Evolutionary conservation across 306 rosid species (phyloP), one percentile per base, ranked within the genome.

Genomic region (Malus sylvestris): DNA sequence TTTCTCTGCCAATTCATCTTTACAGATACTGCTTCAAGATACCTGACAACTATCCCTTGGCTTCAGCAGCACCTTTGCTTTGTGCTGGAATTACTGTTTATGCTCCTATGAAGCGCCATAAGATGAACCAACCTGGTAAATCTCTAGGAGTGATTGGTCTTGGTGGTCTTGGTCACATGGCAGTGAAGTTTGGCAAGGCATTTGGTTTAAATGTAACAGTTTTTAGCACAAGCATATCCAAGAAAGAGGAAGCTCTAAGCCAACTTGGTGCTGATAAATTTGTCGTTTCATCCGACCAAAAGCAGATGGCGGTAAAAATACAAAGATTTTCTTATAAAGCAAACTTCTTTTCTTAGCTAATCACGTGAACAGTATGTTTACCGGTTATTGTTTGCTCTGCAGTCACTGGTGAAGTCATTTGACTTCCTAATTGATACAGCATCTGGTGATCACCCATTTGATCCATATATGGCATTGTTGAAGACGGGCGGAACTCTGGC

Each of bases 121-220:
- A 87, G 67, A 93, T 93, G 98, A 91, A 91, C 78, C 92, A 89
- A 78, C 92, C 98, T 8, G 98, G 98, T 33, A 89, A 93, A 77
- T 88, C 97, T 70, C 89, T 93, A 2, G 98, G 97, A 35, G 97
- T 93, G 85, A 81, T 93, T 76, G 98, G 96, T 45, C 97, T 93
- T 45, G 98, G 97, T 68, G 98, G 97, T 80, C 98, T 93, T 11
- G 97, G 98, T 68, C 98, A 93, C 78, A 82, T 92, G 93, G 97
- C 97, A 4, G 96, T 88, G 73, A 92, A 92, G 83, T 92, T 92
- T 72, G 97, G 93, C 63, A 92, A 92, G 84, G 96, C 93, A 49
- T 89, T 92, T 76, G 93, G 93, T 46, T 87, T 88, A 80, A 86
- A 66, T 67, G 92, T 92, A 35, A 92, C 96, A 32, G 73, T 90